phyloP scores from a whole-genome alignment of 2,329 filamentous ascomycete genomes.

The Alternaria dauci region DNA sequence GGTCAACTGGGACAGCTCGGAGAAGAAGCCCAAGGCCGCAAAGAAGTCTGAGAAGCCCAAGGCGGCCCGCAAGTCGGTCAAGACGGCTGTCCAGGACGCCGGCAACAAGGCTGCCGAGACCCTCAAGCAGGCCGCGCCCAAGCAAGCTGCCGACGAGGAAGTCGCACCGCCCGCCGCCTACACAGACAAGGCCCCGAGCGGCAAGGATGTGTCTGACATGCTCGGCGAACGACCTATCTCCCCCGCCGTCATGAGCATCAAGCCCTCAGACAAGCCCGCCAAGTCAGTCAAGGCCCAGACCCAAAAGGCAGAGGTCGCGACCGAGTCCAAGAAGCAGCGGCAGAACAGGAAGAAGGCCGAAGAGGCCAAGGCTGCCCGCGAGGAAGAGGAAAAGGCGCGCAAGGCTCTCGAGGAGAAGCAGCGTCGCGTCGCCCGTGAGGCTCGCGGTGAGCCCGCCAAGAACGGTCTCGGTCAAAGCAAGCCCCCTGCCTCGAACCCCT shows the following conservation, averaged over 20 bases:
- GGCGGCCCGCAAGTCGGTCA: constrained; percentile 46
- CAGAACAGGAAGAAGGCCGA: constrained; percentile 92
- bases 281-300: constrained; percentile 69
- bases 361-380: constrained; percentile 75
- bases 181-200: constrained; percentile 58
- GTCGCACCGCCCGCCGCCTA: constrained; percentile 69
- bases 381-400: constrained; percentile 80
- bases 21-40: constrained; percentile 37
- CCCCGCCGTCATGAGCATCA: constrained; percentile 81
- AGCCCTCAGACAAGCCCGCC: constrained; percentile 66
- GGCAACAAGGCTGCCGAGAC: constrained; percentile 44
- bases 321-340: constrained; percentile 92
- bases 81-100: constrained; percentile 46
- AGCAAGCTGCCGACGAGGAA: constrained; percentile 77
- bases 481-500: constrained; percentile 61
- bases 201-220: constrained; percentile 87
- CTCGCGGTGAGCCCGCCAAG: constrained; percentile 83
- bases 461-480: constrained; percentile 69
- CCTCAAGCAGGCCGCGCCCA: constrained; percentile 64
- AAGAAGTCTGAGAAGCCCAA: constrained; percentile 42
- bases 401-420: constrained; percentile 82
- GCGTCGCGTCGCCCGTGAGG: constrained; percentile 79
- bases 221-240: constrained; percentile 75
- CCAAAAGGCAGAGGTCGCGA: constrained; percentile 61
- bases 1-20: constrained; percentile 38